Base-by-base conservation (phyloP, 805 yeast genomes). In the Myxozyma geophila region DNA sequence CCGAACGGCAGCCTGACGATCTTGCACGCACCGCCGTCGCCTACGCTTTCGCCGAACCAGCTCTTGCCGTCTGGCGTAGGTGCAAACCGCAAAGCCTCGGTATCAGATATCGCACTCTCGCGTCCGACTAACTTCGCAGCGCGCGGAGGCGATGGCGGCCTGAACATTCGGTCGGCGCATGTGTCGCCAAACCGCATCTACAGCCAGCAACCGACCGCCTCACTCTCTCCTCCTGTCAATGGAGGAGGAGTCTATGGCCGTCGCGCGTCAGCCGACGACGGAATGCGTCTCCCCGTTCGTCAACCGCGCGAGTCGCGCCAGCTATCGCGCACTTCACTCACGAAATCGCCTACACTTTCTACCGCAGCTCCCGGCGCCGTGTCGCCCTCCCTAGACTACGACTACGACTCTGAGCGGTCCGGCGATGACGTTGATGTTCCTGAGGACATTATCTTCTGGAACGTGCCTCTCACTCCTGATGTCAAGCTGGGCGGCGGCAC, bases 401-500 rank as follows among this genome's bases (percentile, higher is more conserved):
- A 37, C 19, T 13, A 28, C 36, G 79, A 76, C 7, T 60, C 62
- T n/a, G 75, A 73, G 39, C 74, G 75, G 46, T 74, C 75, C 17
- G 81, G 78, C 52, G 84, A 83, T 17, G 87, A 85, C 67, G 85
- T 83, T 63, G 82, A 83, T 62, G 74, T 84, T 48, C 85, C 85
- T 0, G 84, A 80, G 49, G 82, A 82, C 59, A 74, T 81, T 23
- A 78, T 82, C 23, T 82, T 87, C 63, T 87, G 78, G 74, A 87
- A 87, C 69, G 88, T 87, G 19, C 92, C 92, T 2, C 74, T 85
- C 58, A 80, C 88, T 0, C 86, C 84, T 54, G 81, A 40, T n/a
- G 58, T 40, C 17, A 49, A 47, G 44, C 8, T 23, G 5, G 48
- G 17, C 47, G n/a, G 44, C 33, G 47, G 9, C 12, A 7, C 54